Evolutionary conservation across 257 asterid species (phyloP).

Genomic region (Solanum neorickii): DNA sequence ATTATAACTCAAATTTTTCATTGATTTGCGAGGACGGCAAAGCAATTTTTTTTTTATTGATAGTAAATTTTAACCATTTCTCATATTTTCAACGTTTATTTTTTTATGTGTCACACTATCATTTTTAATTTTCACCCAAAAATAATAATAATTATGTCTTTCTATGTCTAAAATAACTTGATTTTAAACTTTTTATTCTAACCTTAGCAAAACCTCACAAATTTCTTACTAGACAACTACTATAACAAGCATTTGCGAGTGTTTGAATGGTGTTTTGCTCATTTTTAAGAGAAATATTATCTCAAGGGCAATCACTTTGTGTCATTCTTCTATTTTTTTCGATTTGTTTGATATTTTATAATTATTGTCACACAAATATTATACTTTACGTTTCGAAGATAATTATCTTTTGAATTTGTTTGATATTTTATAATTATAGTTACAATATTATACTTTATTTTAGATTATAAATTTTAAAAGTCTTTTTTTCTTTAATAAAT

Average conservation of each 20-base stretch:
- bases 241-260: neutral
- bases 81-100: neutral
- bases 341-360: neutral
- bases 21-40: neutral
- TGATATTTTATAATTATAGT: too few species aligned
- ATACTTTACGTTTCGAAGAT: accelerated
- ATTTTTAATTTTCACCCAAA: neutral
- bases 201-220: neutral
- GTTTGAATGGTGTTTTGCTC: neutral
- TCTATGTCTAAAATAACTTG: neutral
- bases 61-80: neutral
- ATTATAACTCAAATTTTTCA: neutral
- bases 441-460: neutral
- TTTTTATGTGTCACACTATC: neutral
- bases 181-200: neutral
- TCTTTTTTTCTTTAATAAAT: neutral
- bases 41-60: too few species aligned
- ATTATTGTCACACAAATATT: neutral
- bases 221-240: neutral
- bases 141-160: neutral
- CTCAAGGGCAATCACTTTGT: neutral
- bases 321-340: neutral
- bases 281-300: neutral
- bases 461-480: neutral
- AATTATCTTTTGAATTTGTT: neutral